Conservation (phyloP, 2,329 filamentous ascomycete genomes). For the Colletotrichum sp. region DNA sequence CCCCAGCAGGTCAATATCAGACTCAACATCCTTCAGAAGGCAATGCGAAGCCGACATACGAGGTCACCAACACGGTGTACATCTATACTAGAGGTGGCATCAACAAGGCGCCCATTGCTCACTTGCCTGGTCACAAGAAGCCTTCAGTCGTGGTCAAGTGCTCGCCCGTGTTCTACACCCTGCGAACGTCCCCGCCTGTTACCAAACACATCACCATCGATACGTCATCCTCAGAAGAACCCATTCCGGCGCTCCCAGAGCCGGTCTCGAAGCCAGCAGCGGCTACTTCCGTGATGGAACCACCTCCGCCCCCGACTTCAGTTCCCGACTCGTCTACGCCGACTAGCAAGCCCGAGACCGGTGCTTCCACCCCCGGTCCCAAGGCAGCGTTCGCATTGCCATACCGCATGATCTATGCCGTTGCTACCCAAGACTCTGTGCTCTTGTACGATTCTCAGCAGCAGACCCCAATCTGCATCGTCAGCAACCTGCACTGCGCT, state of each 20-base stretch:
- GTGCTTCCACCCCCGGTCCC: slow-evolving; percentile 59
- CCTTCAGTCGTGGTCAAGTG: slow-evolving; percentile 95
- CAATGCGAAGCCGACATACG: slow-evolving; percentile 77
- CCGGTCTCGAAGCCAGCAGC: slow-evolving; percentile 71
- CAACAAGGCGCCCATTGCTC: slow-evolving; percentile 94
- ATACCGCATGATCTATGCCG: slow-evolving; percentile 95
- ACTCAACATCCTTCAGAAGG: slow-evolving; percentile 70
- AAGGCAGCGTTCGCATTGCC: slow-evolving; percentile 81
- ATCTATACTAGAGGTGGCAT: slow-evolving; percentile 96
- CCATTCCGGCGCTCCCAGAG: slow-evolving; percentile 84
- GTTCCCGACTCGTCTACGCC: slow-evolving; percentile 42
- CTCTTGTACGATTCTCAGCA: slow-evolving; percentile 97
- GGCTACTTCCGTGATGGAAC: slow-evolving; percentile 76
- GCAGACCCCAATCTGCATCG: slow-evolving; percentile 88
- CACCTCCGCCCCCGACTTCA: slow-evolving; percentile 70
- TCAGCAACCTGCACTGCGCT: slow-evolving; percentile 96
- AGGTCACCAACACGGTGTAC: slow-evolving; percentile 96
- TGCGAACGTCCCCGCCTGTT: slow-evolving; percentile 69
- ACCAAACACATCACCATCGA: slow-evolving; percentile 95
- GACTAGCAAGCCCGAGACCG: slow-evolving; percentile 44
- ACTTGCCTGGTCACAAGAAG: slow-evolving; percentile 97
- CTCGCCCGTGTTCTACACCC: slow-evolving; percentile 86
- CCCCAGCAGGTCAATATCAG: slow-evolving; percentile 94
- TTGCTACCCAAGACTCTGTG: slow-evolving; percentile 95
- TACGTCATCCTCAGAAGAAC: slow-evolving; percentile 85